A percentile compares a stretch with the other conserved stretches of the same genome.
phyloP scores from a whole-genome alignment of 805 yeast genomes.

The Metschnikowia baotianmanensis region DNA sequence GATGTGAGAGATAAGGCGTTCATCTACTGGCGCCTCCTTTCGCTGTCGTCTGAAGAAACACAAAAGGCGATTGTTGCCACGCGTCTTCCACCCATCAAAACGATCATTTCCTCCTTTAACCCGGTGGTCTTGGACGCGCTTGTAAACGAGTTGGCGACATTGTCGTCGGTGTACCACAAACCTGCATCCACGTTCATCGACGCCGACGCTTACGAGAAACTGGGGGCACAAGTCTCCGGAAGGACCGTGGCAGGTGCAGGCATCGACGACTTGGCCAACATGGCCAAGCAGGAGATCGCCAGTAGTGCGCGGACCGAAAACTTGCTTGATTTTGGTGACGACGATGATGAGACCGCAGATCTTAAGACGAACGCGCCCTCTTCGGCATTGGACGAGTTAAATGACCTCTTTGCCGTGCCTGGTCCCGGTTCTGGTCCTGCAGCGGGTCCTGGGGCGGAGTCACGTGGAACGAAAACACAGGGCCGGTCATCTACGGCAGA shows the following conservation, averaged over 20 bases:
- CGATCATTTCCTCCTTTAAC: conserved; percentile 70
- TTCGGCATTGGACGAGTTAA: conserved; percentile 67
- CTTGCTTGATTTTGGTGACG: conserved; percentile 81
- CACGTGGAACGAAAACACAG: conserved; percentile 10
- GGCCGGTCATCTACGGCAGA: conserved; percentile 34
- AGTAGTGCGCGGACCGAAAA: conserved; percentile 69
- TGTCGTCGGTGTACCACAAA: conserved; percentile 86
- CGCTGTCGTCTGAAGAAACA: conserved; percentile 40
- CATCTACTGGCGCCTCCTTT: conserved; percentile 75
- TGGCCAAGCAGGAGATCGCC: conserved; percentile 75
- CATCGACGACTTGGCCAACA: conserved; percentile 71
- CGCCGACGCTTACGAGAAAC: conserved; percentile 24
- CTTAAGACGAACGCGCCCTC: conserved; percentile 5
- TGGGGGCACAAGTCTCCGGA: conserved; percentile 17
- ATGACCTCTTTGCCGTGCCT: conserved; percentile 60
- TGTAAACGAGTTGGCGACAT: conserved; percentile 71
- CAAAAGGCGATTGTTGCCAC: conserved; percentile 56
- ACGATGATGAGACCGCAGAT: conserved; percentile 29
- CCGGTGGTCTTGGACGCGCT: conserved; percentile 66
- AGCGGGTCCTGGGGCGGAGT: too few relatives aligned
- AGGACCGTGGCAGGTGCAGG: conserved; percentile 27
- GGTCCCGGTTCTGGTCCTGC: conserved; percentile 20
- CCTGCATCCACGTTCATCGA: conserved; percentile 68
- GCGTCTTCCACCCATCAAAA: conserved; percentile 66
- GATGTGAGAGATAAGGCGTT: conserved; percentile 81